Evolutionary conservation across 495 filamentous ascomycete species (phyloP).

Genomic region (Bathelium albidoporum): DNA sequence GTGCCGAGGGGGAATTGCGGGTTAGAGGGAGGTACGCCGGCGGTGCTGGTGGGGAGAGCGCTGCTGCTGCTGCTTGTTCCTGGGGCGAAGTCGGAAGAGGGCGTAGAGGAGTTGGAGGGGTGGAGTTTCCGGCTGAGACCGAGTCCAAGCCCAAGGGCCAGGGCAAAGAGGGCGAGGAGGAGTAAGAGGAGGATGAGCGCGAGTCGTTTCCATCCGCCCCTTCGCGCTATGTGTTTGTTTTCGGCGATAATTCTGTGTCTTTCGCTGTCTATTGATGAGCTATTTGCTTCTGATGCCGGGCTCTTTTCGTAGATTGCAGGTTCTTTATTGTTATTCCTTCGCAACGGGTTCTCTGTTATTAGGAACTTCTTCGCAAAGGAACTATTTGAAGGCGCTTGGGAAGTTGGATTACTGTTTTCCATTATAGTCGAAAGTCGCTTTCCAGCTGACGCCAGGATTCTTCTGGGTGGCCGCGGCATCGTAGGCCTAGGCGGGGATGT

Average conservation of each 20-base stretch:
- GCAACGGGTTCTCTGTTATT: background rate
- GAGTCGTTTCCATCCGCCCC: constrained; percentile 26
- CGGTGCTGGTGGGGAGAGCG: background rate
- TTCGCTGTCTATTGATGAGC: background rate
- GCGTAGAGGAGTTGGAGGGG: background rate
- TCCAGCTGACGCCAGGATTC: constrained; percentile 25
- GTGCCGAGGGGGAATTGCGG: constrained; percentile 44
- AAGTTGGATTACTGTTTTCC: constrained; percentile 15
- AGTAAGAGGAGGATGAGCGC: constrained; percentile 21
- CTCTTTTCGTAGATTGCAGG: background rate
- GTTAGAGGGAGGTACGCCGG: background rate
- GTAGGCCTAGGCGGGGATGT: constrained; percentile 6
- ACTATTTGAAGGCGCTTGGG: background rate
- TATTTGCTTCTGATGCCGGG: constrained; percentile 5
- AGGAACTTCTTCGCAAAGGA: background rate
- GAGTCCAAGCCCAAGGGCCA: constrained; percentile 45
- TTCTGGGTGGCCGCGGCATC: constrained; percentile 8
- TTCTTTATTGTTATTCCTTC: background rate
- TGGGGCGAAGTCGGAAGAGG: background rate
- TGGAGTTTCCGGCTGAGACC: constrained; percentile 31
- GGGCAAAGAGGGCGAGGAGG: constrained; percentile 38
- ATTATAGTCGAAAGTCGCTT: constrained; percentile 28
- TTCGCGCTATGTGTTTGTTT: constrained; percentile 18
- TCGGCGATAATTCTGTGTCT: background rate
- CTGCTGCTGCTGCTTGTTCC: background rate